A percentile compares a stretch with the other conserved stretches of the same genome.
phyloP scores from a whole-genome alignment of 2,329 filamentous ascomycete species.

The Parasarocladium wereldwijsianum region DNA sequence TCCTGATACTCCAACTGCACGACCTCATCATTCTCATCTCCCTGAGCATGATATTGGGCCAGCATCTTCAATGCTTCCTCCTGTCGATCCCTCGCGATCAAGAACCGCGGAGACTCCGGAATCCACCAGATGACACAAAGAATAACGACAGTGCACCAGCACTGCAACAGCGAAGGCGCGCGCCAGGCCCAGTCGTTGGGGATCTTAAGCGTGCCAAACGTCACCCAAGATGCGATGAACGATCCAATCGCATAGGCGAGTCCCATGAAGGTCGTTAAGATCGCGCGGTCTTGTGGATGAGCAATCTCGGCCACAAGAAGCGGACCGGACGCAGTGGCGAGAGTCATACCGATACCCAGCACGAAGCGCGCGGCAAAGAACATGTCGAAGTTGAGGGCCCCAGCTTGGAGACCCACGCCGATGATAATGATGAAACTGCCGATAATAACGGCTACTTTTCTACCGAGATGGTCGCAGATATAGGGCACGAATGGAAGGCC shows the following conservation, averaged over 20 bases:
- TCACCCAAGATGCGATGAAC: constrained; percentile 11
- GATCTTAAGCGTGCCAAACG: constrained; percentile 19
- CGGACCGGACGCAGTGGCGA: constrained; percentile 14
- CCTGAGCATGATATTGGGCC: constrained; percentile 19
- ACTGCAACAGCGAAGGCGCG: constrained; percentile 15
- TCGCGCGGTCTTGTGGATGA: constrained; percentile 14
- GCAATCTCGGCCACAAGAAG: constrained; percentile 16
- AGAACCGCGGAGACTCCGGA: constrained; percentile 47
- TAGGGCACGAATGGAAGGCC: constrained; percentile 13
- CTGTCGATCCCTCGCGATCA: constrained; percentile 21
- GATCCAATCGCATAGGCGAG: constrained; percentile 4
- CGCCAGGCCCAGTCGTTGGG: constrained; percentile 21
- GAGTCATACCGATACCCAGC: constrained; percentile 14
- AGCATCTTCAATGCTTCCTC: constrained; percentile 21
- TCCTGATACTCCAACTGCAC: constrained; percentile 35
- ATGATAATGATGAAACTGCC: constrained; percentile 6
- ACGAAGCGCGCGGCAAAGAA: constrained; percentile 15
- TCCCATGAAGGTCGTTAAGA: constrained; percentile 11
- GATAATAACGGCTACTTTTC: constrained; percentile 15
- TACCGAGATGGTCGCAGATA: constrained; percentile 16
- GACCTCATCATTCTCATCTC: constrained; percentile 36
- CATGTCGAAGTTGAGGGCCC: constrained; percentile 9
- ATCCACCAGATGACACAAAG: constrained; percentile 26
- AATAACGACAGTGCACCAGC: constrained; percentile 4
- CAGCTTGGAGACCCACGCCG: constrained; percentile 12